These are phyloP conservation scores for Catunica adiposa DNA, from an alignment of 2,329 filamentous ascomycete species.

Conservation along the genomic window DNA sequence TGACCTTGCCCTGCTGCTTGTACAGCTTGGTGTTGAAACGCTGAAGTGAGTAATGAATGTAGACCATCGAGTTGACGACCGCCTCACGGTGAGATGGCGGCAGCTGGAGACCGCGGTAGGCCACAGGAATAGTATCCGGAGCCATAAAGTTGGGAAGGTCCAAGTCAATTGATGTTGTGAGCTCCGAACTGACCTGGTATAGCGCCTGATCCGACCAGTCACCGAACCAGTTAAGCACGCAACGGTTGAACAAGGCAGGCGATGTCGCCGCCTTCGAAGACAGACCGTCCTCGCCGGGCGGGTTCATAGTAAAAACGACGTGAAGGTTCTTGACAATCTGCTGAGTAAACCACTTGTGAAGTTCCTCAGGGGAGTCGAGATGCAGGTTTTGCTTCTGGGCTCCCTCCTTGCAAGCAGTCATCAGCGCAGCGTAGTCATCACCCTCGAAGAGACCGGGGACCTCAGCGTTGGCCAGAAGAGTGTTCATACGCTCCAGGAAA, in stretches of 20 bases:
- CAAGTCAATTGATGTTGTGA: constrained; percentile 90
- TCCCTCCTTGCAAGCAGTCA: constrained; percentile 98
- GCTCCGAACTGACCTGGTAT: constrained; percentile 90
- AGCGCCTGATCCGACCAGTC: constrained; percentile 99
- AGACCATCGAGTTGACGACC: constrained; percentile 96
- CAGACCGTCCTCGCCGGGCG: constrained; percentile 70
- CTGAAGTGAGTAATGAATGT: constrained; percentile 89
- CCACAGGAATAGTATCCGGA: constrained; percentile 82
- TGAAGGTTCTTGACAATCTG: constrained; percentile 98
- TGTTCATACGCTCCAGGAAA: constrained; percentile 99
- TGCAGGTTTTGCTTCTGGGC: constrained; percentile 89
- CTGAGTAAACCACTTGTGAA: constrained; percentile 99
- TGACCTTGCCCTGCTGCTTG: constrained; percentile 82
- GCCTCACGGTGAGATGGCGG: constrained; percentile 83
- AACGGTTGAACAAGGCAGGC: constrained; percentile 97
- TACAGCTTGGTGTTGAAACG: constrained; percentile 74
- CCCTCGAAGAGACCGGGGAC: constrained; percentile 97
- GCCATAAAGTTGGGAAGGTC: constrained; percentile 73
- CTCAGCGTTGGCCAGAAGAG: constrained; percentile 94
- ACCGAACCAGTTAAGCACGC: constrained; percentile 98
- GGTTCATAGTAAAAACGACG: constrained; percentile 99
- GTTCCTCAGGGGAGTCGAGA: constrained; percentile 90
- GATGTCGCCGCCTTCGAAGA: constrained; percentile 94
- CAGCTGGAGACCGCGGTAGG: constrained; percentile 68
- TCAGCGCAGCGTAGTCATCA: constrained; percentile 94